A percentile compares a stretch with the other conserved stretches of the same genome.
phyloP scores from a whole-genome alignment of 768 basidiomycete species.

The Leccinum variicolor region DNA sequence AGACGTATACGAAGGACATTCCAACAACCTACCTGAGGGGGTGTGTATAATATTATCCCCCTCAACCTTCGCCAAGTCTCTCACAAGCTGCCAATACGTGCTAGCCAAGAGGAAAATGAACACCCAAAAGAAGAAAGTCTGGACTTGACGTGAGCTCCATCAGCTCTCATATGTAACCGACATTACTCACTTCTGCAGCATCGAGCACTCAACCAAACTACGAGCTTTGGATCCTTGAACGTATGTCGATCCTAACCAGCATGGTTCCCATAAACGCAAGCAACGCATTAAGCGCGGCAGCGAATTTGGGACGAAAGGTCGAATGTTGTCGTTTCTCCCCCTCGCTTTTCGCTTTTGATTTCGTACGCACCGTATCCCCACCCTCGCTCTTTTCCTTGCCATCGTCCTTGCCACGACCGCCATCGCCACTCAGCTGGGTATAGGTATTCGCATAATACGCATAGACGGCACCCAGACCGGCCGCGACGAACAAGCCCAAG shows the following conservation, averaged over 20 bases:
- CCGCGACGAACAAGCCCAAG: slow-evolving; percentile 23
- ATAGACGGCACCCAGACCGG: slow-evolving; percentile 16
- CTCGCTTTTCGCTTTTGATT: neutral
- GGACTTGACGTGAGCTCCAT: slow-evolving; percentile 11
- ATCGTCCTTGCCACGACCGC: neutral
- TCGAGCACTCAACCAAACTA: slow-evolving; percentile 90
- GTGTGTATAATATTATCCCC: too few relatives aligned
- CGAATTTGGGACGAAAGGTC: slow-evolving; percentile 91
- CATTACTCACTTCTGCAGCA: slow-evolving; percentile 78
- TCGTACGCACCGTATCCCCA: neutral
- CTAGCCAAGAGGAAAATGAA: slow-evolving; percentile 92
- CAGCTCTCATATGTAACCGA: neutral
- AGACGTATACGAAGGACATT: too few relatives aligned
- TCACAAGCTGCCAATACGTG: slow-evolving; percentile 88
- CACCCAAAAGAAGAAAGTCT: slow-evolving; percentile 89
- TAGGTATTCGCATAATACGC: slow-evolving; percentile 3
- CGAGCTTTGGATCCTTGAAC: slow-evolving; percentile 87
- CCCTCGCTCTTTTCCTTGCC: neutral
- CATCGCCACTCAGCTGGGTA: neutral
- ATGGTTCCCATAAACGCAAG: slow-evolving; percentile 66
- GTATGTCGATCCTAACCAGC: slow-evolving; percentile 64
- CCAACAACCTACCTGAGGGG: too few relatives aligned
- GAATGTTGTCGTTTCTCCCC: slow-evolving; percentile 59
- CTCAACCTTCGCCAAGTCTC: slow-evolving; percentile 72
- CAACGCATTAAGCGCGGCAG: slow-evolving; percentile 86